Evolutionary conservation across 257 asterid species (phyloP).

Genomic region (Leonotis leonurus): DNA sequence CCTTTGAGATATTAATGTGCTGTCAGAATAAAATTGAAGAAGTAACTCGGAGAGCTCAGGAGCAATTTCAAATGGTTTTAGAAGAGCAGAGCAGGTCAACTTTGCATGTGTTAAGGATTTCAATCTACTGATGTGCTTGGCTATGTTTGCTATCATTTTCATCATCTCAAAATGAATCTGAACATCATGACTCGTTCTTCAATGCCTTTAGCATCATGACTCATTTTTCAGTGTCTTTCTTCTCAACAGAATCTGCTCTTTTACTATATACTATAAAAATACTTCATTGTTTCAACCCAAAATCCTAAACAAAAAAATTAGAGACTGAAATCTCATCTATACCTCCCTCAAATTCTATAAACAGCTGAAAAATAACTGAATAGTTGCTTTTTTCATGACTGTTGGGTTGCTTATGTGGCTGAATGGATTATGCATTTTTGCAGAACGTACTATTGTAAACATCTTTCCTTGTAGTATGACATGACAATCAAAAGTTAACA

Average conservation of each 20-base stretch:
- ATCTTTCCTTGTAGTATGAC: too few species aligned
- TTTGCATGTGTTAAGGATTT: slow-evolving; percentile 12
- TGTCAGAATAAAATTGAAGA: slow-evolving; percentile 86
- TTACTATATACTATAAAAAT: neutral
- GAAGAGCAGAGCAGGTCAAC: slow-evolving; percentile 93
- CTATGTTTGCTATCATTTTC: neutral
- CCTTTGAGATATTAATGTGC: slow-evolving; percentile 17
- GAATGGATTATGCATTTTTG: neutral
- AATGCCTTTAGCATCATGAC: neutral
- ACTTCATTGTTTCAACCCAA: neutral
- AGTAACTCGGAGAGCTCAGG: slow-evolving; percentile 97
- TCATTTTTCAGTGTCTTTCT: too few species aligned
- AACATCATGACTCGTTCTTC: neutral
- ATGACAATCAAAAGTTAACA: too few species aligned
- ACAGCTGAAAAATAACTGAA: too few species aligned
- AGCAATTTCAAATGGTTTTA: slow-evolving; percentile 93
- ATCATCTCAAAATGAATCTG: neutral
- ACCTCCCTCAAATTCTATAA: neutral
- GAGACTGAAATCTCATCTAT: neutral
- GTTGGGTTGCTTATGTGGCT: neutral
- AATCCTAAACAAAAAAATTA: neutral
- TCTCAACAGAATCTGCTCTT: neutral
- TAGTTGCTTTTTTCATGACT: too few species aligned
- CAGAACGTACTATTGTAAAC: too few species aligned
- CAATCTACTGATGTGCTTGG: slow-evolving; percentile 1